Evolutionary conservation across 768 basidiomycete genomes (phyloP).

Genomic region (Mrakia gelida): DNA sequence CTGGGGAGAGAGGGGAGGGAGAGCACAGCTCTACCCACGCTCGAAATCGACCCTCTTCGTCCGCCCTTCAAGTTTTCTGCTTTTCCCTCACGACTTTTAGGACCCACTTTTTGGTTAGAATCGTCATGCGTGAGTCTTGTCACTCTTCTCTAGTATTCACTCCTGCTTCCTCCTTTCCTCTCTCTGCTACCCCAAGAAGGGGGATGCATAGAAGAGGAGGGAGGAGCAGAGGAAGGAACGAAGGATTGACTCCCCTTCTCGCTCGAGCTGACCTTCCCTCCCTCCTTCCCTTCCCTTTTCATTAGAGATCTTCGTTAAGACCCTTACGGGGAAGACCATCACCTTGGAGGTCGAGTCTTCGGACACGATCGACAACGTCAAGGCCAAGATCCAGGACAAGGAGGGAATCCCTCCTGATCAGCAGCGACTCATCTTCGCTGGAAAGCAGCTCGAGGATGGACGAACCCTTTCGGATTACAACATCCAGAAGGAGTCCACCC

Average conservation of each 20-base stretch:
- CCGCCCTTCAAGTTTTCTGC: not conserved
- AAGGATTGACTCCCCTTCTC: too few relatives aligned
- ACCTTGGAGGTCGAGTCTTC: conserved; percentile 55
- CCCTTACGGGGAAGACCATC: conserved; percentile 97
- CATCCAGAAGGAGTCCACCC: conserved; percentile 88
- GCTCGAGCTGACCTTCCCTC: not conserved
- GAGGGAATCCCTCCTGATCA: conserved; percentile 49
- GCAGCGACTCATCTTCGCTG: conserved; percentile 53
- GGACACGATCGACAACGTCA: conserved; percentile 35
- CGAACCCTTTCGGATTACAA: conserved; percentile 57
- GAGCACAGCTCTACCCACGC: not conserved
- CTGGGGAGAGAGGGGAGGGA: too few relatives aligned
- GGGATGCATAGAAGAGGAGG: not conserved
- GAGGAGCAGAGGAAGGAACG: not conserved
- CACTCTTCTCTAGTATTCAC: not conserved
- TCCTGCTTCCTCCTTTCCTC: not conserved
- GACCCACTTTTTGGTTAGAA: conserved; percentile 14
- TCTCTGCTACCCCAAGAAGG: not conserved
- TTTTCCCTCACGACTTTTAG: conserved; percentile 15
- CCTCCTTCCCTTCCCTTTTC: not conserved
- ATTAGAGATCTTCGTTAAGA: conserved; percentile 33
- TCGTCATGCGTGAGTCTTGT: conserved; percentile 7
- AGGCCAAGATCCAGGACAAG: conserved; percentile 47
- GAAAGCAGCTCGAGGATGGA: conserved; percentile 84
- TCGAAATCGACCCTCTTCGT: not conserved